Evolutionary conservation across 257 asterid species (phyloP), one percentile per base, ranked within the genome.

Genomic region (Avicennia marina): DNA sequence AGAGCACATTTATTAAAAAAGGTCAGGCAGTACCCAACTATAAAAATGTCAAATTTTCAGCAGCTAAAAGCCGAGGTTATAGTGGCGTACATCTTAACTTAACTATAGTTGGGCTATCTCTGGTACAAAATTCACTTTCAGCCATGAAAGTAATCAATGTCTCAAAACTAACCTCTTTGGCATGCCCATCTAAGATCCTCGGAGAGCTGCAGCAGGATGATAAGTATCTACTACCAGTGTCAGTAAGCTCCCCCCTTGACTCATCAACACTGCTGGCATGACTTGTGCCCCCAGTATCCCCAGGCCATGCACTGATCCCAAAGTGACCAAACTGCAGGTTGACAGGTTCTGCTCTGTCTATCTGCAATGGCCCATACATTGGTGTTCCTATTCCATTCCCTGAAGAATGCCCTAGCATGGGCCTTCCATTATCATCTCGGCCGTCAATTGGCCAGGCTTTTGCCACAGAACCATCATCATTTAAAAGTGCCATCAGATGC

Each of bases 141-240:
- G 36, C 57, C 44, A 53, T 26, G 45, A 15, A 63, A 8, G 52
- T 34, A n/a, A 20, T 17, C 7, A 33, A 26, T 15, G 24, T 31
- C 12, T 42, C 11, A 29, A 21, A 58, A 57, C 56, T 19, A 61
- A 93, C 99, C 95, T 93, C 99, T 72, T 93, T 93, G 6, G 97
- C 75, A 60, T 78, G 87, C 56, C 91, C 95, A 56, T 86, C 98
- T 32, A 89, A 79, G 24, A 74, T 24, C 78, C 89, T 77, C 0
- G 99, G 99, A 6, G 99, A 84, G 75, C 99, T 93, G 81, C 96
- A 83, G 80, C 95, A 82, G n/a, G 99, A 93, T 2, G 99, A 93
- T 17, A 63, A 65, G 75, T 82, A 82, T 71, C 82, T 80, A 67
- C 97, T 86, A 20, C 96, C 94, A 59, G 58, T 86, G 70, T 93